Conservation (phyloP, 768 basidiomycete species). For the Mycena amicta region DNA sequence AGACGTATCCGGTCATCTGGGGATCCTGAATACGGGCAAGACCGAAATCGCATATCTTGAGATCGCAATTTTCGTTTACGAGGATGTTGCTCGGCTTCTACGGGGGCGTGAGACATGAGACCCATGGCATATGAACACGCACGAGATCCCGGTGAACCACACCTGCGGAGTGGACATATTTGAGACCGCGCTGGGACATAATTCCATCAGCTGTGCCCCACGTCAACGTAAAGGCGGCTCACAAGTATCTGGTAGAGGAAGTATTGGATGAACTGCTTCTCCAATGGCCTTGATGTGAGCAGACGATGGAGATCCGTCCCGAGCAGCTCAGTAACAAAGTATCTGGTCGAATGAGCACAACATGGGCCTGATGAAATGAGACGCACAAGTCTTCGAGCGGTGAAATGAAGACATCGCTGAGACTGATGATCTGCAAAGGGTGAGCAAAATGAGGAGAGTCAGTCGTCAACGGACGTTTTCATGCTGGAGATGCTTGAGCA, state of each 20-base stretch:
- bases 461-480: constrained; percentile 78
- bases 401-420: constrained; percentile 99
- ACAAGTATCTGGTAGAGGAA: constrained; percentile 99
- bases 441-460: constrained; percentile 1
- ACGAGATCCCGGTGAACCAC: constrained; percentile 97
- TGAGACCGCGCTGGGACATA: constrained; percentile 81
- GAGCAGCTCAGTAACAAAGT: constrained; percentile 98
- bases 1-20: constrained; percentile 99
- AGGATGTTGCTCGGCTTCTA: constrained; percentile 99
- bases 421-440: constrained; percentile 83
- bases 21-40: constrained; percentile 98
- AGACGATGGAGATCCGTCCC: constrained; percentile 98
- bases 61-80: constrained; percentile 99
- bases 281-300: constrained; percentile 92
- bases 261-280: constrained; percentile 99
- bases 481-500: constrained; percentile 97
- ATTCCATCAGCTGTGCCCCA: constrained; percentile 5
- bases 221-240: constrained; percentile 28
- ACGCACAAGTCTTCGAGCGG: constrained; percentile 96
- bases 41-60: constrained; percentile 99
- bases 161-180: constrained; percentile 99
- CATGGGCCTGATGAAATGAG: neutral
- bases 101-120: constrained; percentile 3
- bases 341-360: constrained; percentile 51
- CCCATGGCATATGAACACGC: constrained; percentile 29